Evolutionary conservation across 2,329 filamentous ascomycete species (phyloP), one percentile per base, ranked within the genome.

Genomic region (Annulohypoxylon truncatum): DNA sequence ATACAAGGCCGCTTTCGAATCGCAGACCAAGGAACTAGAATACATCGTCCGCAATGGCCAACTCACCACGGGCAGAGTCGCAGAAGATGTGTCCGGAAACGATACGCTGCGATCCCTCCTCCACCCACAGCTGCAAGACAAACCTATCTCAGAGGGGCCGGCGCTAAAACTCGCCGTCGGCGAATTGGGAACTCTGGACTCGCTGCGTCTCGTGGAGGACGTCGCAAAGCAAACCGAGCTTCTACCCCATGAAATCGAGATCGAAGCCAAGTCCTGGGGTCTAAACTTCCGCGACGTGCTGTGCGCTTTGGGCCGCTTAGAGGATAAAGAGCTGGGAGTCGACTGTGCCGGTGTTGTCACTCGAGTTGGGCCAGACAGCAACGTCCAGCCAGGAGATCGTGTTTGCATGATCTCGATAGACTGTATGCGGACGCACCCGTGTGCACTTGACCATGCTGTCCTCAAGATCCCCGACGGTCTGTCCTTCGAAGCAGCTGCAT

Each of bases 141-240:
- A 64, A 35, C 56, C 60, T 13, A 46, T 74, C 12, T 63, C 68
- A n/a, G 55, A 61, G 20, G 68, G 69, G 9, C 67, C 68, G 1
- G 65, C 71, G 2, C 42, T 74, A 24, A 64, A 72, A 42, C 58
- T 74, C 3, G 46, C 64, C 1, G 50, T 70, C 0, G 53, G 57
- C 3, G 68, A 60, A 4, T 66, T 68, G 5, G 75, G 75, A 9
- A 60, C 40, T 1, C 33, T 69, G 0, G 64, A 67, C 22, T 53
- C 56, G 3, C 18, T 69, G 0, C 64, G 64, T 4, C 51, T 69
- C 20, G 35, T 62, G 8, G 67, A 69, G 40, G 67, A 69, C 15
- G n/a, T 26, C 24, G 54, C 52, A 4, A 29, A 56, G 29, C 56
- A 64, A 22, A 40, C 31, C 9, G 67, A 64, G 1, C 50, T 69